Conservation (phyloP, 1,139 yeast species). For the Kodamaea ohmeri region DNA sequence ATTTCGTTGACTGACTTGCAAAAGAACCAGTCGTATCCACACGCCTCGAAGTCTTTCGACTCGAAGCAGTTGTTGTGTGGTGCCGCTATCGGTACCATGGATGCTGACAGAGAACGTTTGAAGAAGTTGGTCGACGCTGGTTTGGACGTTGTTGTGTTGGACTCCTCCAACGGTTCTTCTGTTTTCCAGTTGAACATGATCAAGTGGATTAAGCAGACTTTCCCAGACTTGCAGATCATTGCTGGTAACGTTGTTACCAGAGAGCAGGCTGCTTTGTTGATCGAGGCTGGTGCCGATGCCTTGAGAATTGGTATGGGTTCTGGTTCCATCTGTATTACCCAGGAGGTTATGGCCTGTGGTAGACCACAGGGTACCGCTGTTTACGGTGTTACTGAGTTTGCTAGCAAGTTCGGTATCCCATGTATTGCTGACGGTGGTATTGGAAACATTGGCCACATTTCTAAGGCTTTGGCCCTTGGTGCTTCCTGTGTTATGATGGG, state of each 20-base stretch:
- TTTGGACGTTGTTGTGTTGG: constrained; percentile 91
- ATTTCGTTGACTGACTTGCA: constrained; percentile 95
- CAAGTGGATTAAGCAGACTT: constrained; percentile 80
- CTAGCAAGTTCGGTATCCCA: constrained; percentile 87
- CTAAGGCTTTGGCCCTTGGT: constrained; percentile 95
- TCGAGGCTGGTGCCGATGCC: constrained; percentile 97
- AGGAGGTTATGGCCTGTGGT: constrained; percentile 99
- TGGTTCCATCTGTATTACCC: constrained; percentile 95
- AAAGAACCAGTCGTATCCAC: constrained; percentile 87
- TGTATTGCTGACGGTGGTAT: constrained; percentile 99
- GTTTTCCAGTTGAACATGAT: constrained; percentile 91
- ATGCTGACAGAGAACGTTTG: constrained; percentile 84
- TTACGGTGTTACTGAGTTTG: constrained; percentile 81
- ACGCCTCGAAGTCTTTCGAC: constrained; percentile 88
- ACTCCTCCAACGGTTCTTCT: constrained; percentile 98
- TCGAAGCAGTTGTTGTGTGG: constrained; percentile 97
- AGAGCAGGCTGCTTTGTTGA: constrained; percentile 96
- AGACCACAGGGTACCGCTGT: constrained; percentile 99
- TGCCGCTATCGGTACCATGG: constrained; percentile 89
- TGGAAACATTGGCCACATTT: constrained; percentile 97
- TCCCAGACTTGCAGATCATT: constrained; percentile 77
- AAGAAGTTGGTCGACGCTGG: constrained; percentile 89
- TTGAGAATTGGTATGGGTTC: constrained; percentile 99
- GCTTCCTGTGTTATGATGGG: constrained; percentile 99
- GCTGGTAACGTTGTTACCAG: constrained; percentile 99